Percentiles rank a stretch among this genome's conserved stretches.
phyloP scores from a whole-genome alignment of 495 filamentous ascomycete species.

The Tuber borchii region DNA sequence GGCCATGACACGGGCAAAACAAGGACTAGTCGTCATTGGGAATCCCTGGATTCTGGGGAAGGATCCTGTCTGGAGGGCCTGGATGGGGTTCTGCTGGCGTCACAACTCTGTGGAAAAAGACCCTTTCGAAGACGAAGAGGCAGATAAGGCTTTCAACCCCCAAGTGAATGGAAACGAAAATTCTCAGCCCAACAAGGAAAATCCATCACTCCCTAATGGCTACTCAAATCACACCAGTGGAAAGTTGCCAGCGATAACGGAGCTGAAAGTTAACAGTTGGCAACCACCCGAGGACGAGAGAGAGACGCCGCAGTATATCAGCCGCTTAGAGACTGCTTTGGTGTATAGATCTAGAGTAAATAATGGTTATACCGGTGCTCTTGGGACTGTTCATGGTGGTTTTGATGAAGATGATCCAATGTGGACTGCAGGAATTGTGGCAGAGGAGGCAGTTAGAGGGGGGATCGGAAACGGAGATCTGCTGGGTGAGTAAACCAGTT shows the following conservation, averaged over 20 bases:
- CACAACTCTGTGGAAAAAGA: conserved; percentile 39
- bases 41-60: conserved; percentile 47
- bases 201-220: conserved; percentile 12
- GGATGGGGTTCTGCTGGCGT: conserved; percentile 46
- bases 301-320: conserved; percentile 36
- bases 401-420: conserved; percentile 42
- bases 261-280: conserved; percentile 37
- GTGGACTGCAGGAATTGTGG: conserved; percentile 40
- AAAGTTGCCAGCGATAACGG: conserved; percentile 13
- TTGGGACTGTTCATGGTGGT: conserved; percentile 32
- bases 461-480: conserved; percentile 25
- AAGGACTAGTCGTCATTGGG: conserved; percentile 52
- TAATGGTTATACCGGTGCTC: conserved; percentile 28
- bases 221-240: conserved; percentile 15
- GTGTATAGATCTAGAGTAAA: conserved; percentile 36
- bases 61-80: conserved; percentile 47
- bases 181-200: conserved; percentile 1
- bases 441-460: conserved; percentile 37
- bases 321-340: conserved; percentile 37
- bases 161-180: conserved; percentile 10
- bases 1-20: conserved; percentile 52
- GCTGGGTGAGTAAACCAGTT: conserved; percentile 23
- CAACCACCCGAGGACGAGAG: conserved; percentile 35
- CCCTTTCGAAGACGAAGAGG: conserved; percentile 25
- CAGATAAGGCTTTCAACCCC: conserved; percentile 1